phyloP scores from a whole-genome alignment of 1,284 basidiomycete genomes.

The Sanghuangporus weigelae region DNA sequence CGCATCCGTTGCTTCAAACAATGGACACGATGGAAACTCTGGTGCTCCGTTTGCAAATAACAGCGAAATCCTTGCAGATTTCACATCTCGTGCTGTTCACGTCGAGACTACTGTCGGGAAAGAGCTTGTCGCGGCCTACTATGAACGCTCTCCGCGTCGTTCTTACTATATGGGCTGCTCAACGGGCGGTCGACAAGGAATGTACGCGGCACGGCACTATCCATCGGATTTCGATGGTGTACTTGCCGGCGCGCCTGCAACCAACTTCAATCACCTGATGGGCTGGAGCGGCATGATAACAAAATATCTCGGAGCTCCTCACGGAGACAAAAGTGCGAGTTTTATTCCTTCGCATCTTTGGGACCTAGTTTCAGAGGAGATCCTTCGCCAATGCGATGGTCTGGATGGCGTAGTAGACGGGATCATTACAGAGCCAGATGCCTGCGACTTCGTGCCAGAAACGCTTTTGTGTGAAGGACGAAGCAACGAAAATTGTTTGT shows the following conservation, averaged over 20 bases:
- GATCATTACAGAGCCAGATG: constrained; percentile 28
- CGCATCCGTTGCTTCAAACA: constrained; percentile 26
- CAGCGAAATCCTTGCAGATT: constrained; percentile 26
- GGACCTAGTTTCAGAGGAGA: constrained; percentile 23
- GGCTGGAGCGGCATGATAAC: constrained; percentile 18
- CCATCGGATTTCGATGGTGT: constrained; percentile 32
- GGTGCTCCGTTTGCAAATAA: constrained; percentile 23
- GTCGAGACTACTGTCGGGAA: constrained; percentile 24
- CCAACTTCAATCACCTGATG: constrained; percentile 21
- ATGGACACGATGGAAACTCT: constrained; percentile 27
- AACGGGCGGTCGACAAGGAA: constrained; percentile 27
- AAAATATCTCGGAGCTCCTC: constrained; percentile 16
- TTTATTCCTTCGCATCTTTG: constrained; percentile 22
- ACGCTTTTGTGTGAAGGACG: constrained; percentile 22
- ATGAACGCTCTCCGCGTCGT: constrained; percentile 19
- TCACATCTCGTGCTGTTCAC: constrained; percentile 27
- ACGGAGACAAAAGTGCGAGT: constrained; percentile 13
- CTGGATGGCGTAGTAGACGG: constrained; percentile 32
- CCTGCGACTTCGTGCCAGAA: constrained; percentile 26
- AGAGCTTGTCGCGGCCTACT: constrained; percentile 24
- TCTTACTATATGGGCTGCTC: constrained; percentile 29
- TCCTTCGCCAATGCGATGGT: constrained; percentile 30
- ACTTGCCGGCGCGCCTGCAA: constrained; percentile 29
- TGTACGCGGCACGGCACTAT: constrained; percentile 22
- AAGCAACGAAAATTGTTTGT: constrained; percentile 28